phyloP scores from a whole-genome alignment of 805 yeast genomes.

The Lachancea waltii region DNA sequence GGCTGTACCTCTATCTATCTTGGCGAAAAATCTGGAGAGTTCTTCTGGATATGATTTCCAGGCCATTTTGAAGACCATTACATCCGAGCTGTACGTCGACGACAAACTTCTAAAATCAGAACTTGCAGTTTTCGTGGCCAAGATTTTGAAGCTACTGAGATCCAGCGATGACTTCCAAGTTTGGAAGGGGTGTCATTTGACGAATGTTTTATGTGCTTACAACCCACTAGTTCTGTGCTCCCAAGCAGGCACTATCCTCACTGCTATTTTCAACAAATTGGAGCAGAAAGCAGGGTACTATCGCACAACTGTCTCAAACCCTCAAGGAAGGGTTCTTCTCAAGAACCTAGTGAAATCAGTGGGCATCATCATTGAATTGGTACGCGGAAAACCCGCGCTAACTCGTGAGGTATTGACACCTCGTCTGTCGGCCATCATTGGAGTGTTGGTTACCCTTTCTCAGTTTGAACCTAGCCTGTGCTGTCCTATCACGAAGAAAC shows the following conservation, averaged over 20 bases:
- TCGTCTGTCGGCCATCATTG: constrained; percentile 56
- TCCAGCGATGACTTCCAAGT: constrained; percentile 40
- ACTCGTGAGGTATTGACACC: constrained; percentile 83
- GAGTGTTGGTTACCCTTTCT: constrained; percentile 42
- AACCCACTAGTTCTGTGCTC: constrained; percentile 32
- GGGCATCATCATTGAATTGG: constrained; percentile 34
- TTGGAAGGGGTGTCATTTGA: constrained; percentile 57
- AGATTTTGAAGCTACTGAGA: constrained; percentile 38
- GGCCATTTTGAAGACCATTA: constrained; percentile 21
- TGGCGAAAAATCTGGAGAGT: constrained; percentile 27
- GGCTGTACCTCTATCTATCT: constrained; percentile 19
- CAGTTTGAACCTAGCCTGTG: constrained; percentile 35
- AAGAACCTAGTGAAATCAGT: constrained; percentile 29
- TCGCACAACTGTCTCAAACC: constrained; percentile 15
- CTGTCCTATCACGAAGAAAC: constrained; percentile 36
- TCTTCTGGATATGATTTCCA: constrained; percentile 28
- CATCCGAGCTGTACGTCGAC: constrained; percentile 25
- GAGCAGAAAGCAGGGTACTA: constrained; percentile 25
- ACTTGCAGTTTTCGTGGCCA: constrained; percentile 27
- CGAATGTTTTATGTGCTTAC: constrained; percentile 38
- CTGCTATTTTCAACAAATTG: constrained; percentile 23
- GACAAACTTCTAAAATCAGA: constrained; percentile 31
- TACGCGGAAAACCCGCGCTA: constrained; percentile 75
- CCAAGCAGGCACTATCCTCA: constrained; percentile 27
- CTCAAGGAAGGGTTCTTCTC: constrained; percentile 20